Conservation (phyloP, 108 stramenopile species). For the Skeletonema menzelii region DNA sequence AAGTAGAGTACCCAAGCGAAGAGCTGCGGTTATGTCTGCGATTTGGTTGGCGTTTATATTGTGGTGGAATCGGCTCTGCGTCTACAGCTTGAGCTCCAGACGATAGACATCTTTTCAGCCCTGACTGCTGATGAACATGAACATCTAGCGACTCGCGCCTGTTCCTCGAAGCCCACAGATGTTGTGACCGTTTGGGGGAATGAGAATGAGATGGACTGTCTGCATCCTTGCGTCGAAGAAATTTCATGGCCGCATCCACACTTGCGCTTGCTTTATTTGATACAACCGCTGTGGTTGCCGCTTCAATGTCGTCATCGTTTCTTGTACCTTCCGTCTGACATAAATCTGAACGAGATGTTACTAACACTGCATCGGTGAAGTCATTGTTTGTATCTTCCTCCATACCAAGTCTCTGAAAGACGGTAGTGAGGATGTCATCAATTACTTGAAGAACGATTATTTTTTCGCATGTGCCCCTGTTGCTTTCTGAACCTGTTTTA, state of each 20-base stretch:
- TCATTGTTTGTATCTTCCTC: conserved; percentile 19
- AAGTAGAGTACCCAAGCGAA: conserved; percentile 21
- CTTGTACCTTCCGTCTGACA: conserved; percentile 6
- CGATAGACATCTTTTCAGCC: conserved; percentile 5
- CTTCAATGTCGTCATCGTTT: conserved; percentile 10
- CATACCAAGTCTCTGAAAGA: conserved; percentile 58
- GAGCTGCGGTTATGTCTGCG: background rate
- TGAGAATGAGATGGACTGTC: conserved; percentile 8
- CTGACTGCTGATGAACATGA: background rate
- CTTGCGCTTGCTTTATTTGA: conserved; percentile 17
- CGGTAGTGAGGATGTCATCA: conserved; percentile 52
- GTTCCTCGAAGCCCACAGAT: conserved; percentile 14
- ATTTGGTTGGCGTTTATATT: background rate
- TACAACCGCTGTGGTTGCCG: conserved; percentile 22
- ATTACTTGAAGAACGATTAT: conserved; percentile 52
- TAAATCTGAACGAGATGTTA: conserved; percentile 5
- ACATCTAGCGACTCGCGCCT: background rate
- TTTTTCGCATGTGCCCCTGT: conserved; percentile 51
- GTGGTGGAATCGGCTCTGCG: background rate
- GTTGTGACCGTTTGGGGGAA: conserved; percentile 10
- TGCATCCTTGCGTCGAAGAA: background rate
- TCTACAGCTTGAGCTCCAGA: background rate
- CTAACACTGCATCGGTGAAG: conserved; percentile 11
- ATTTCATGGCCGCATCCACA: conserved; percentile 18
- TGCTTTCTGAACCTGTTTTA: background rate